Conservation (phyloP, 2,329 filamentous ascomycete genomes). For the Elsinoe arachidis region DNA sequence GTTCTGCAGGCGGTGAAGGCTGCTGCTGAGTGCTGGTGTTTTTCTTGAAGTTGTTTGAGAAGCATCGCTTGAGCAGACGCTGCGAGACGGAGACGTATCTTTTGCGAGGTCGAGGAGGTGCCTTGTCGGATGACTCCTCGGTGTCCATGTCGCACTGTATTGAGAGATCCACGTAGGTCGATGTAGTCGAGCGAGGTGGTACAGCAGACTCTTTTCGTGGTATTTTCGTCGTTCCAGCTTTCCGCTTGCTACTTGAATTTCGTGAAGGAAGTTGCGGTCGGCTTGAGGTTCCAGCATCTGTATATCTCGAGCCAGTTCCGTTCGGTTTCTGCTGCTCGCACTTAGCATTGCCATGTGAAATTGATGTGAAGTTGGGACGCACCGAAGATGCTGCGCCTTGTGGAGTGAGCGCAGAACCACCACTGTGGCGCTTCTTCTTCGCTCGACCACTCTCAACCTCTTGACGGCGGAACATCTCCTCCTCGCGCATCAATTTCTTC, state of each 20-base stretch:
- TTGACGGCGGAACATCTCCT: constrained; percentile 53
- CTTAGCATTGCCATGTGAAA: background rate
- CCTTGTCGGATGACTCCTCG: constrained; percentile 21
- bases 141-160: constrained; percentile 29
- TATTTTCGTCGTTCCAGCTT: constrained; percentile 4
- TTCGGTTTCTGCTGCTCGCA: constrained; percentile 22
- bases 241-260: constrained; percentile 7
- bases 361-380: constrained; percentile 20
- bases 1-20: background rate
- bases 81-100: constrained; percentile 25
- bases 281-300: constrained; percentile 22
- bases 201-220: background rate
- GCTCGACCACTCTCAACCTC: constrained; percentile 45
- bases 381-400: constrained; percentile 38
- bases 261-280: constrained; percentile 8
- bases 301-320: constrained; percentile 23
- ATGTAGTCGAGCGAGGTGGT: background rate
- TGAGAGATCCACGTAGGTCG: constrained; percentile 22
- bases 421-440: constrained; percentile 49
- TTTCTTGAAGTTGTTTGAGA: constrained; percentile 23
- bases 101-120: constrained; percentile 18
- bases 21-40: constrained; percentile 12
- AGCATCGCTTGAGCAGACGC: constrained; percentile 27
- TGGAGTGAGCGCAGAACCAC: constrained; percentile 46
- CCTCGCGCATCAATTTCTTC: constrained; percentile 54